Evolutionary conservation across 1,284 basidiomycete species (phyloP).

Genomic region (Thelephora terrestris): DNA sequence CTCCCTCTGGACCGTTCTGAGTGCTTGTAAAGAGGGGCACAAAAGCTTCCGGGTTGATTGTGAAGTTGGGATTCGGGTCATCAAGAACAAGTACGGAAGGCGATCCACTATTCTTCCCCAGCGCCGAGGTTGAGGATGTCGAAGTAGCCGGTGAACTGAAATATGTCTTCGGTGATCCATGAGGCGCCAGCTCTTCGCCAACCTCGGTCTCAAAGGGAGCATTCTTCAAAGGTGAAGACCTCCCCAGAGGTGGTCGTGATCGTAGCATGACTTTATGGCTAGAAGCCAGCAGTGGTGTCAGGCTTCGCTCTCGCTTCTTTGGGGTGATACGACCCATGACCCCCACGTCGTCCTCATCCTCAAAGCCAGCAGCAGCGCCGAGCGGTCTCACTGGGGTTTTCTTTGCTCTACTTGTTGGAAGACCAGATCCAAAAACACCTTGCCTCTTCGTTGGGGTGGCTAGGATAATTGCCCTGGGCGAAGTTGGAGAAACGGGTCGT

Average conservation of each 20-base stretch:
- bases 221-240: neutral
- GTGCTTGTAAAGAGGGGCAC: neutral
- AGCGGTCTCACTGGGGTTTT: neutral
- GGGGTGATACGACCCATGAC: neutral
- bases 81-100: no score
- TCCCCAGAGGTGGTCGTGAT: neutral
- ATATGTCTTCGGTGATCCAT: constrained; percentile 16
- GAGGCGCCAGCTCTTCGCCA: constrained; percentile 25
- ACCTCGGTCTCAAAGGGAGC: neutral
- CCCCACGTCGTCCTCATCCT: neutral
- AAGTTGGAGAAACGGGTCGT: neutral
- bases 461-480: neutral
- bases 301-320: neutral
- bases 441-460: neutral
- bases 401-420: neutral
- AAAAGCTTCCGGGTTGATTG: neutral
- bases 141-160: constrained; percentile 30
- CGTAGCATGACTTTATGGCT: neutral
- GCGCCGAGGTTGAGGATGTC: constrained; percentile 37
- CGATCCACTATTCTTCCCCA: constrained; percentile 1
- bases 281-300: neutral
- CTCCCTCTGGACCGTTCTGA: neutral
- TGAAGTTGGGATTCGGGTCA: neutral
- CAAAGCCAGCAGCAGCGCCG: no score
- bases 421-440: neutral